These are phyloP conservation scores for Kwoniella sp. DNA, from an alignment of 768 basidiomycete species.

Conservation along the genomic window DNA sequence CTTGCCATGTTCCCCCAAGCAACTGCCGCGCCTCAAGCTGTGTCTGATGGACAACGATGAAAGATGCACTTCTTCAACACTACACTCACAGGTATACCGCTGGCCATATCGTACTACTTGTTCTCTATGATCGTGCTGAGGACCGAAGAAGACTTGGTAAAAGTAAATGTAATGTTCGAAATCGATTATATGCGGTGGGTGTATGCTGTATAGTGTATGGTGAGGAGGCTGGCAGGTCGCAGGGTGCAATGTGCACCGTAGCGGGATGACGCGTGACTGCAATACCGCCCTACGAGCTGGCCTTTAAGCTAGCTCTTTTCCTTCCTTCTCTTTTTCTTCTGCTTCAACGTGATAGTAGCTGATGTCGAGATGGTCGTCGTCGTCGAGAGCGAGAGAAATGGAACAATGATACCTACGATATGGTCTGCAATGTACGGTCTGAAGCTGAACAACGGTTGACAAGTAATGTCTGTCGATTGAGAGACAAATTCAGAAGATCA, in stretches of 20 bases:
- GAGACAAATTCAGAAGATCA: conserved; percentile 1
- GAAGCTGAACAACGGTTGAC: not conserved
- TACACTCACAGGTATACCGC: conserved; percentile 42
- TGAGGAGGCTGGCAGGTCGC: conserved; percentile 19
- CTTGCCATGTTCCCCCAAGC: conserved; percentile 25
- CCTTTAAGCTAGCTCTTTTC: not conserved
- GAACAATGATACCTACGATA: not conserved
- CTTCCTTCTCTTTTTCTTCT: not conserved
- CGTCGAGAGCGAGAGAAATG: not conserved
- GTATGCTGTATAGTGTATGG: not conserved
- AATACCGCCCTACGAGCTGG: not conserved
- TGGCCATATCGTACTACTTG: conserved; percentile 28
- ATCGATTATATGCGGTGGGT: conserved; percentile 3
- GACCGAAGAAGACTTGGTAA: not conserved
- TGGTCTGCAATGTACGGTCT: not conserved
- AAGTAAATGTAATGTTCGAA: conserved; percentile 2
- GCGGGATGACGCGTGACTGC: conserved; percentile 24
- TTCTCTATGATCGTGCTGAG: not conserved
- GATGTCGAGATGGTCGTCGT: not conserved
- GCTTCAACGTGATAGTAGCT: not conserved
- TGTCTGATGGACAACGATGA: not conserved
- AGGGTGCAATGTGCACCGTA: conserved; percentile 4
- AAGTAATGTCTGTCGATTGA: conserved; percentile 1
- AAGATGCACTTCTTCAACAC: not conserved
- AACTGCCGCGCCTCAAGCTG: no score